Evolutionary conservation across 805 yeast genomes (phyloP).

Genomic region (Priceomyces castillae): DNA sequence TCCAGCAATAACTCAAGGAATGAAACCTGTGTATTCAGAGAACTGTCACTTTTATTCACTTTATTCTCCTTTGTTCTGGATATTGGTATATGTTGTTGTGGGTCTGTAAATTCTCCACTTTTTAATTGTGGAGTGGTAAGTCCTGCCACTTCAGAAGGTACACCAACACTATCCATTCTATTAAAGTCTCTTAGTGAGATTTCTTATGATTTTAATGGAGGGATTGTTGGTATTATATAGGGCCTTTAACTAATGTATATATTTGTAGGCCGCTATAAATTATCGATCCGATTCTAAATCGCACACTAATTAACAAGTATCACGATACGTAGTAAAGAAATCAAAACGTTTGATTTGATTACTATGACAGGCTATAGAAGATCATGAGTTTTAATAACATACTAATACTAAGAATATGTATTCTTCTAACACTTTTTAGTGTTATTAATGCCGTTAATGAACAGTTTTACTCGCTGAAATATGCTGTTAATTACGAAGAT

Average conservation of each 20-base stretch:
- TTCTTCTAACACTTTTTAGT: background rate
- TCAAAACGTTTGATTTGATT: background rate
- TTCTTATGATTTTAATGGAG: no score
- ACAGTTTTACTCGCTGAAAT: constrained; percentile 7
- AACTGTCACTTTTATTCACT: background rate
- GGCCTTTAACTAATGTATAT: no score
- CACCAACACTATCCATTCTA: background rate
- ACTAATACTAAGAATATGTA: background rate
- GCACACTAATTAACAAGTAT: no score
- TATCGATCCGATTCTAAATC: no score
- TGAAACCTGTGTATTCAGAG: background rate
- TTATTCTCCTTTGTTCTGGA: background rate
- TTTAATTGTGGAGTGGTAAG: constrained; percentile 35
- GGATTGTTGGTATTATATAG: no score
- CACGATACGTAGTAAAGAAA: no score
- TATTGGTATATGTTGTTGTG: background rate
- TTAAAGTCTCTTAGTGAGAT: background rate
- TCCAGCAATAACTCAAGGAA: background rate
- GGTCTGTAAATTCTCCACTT: constrained; percentile 21
- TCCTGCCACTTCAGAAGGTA: constrained; percentile 15
- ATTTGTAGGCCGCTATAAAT: no score
- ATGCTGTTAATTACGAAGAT: constrained; percentile 16
- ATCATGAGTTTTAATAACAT: background rate
- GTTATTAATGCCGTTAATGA: background rate
- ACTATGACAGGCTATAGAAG: background rate